Evolutionary conservation across 441 rosid species (phyloP).

Genomic region (Geranium incanum): DNA sequence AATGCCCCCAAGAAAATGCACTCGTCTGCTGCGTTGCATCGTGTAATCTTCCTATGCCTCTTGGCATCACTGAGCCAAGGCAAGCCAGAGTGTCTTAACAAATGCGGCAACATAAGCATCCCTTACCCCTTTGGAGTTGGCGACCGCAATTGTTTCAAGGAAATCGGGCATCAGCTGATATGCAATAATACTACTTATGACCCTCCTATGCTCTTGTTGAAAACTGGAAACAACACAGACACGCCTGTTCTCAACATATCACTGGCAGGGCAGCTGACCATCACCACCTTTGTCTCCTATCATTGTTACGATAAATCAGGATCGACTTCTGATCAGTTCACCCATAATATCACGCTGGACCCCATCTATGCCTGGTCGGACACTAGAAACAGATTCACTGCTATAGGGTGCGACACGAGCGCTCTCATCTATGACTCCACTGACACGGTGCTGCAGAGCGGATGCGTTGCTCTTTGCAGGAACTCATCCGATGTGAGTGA

Average conservation of each 20-base stretch:
- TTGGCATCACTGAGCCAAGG: neutral
- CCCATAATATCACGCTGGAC: neutral
- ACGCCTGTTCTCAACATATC: constrained; percentile 1
- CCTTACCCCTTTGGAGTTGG: constrained; percentile 22
- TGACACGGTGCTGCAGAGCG: neutral
- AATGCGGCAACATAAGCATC: constrained; percentile 19
- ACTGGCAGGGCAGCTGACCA: constrained; percentile 9
- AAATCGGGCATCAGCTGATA: neutral
- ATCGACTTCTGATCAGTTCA: neutral
- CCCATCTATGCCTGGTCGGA: constrained; percentile 16
- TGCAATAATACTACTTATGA: neutral
- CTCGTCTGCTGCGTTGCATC: neutral
- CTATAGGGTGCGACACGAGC: constrained; percentile 22
- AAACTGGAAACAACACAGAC: neutral
- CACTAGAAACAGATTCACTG: constrained; percentile 24
- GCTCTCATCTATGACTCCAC: neutral
- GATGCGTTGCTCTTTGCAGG: constrained; percentile 19
- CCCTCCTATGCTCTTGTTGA: neutral
- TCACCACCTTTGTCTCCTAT: neutral
- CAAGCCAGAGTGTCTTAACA: neutral
- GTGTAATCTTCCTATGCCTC: neutral
- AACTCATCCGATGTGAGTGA: neutral
- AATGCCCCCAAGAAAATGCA: neutral
- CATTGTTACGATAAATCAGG: constrained; percentile 11
- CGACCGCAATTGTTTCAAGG: neutral